Percentiles rank a stretch among this genome's conserved stretches.
Conservation (phyloP, 495 filamentous ascomycete genomes). For the Hyaloscypha bicolor region DNA sequence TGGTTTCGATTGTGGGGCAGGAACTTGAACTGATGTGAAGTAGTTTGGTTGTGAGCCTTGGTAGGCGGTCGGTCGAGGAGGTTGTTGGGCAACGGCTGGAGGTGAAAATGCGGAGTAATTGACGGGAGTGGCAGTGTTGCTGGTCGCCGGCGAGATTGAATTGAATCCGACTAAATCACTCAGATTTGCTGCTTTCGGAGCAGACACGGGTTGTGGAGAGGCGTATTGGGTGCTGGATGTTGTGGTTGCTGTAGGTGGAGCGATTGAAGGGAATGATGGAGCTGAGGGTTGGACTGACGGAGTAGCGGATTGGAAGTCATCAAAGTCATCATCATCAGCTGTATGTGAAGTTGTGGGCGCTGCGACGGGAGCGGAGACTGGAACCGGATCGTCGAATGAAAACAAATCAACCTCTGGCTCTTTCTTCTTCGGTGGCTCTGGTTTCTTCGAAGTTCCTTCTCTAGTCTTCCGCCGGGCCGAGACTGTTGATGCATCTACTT, state of each 20-base stretch:
- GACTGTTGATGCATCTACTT: conserved; percentile 43
- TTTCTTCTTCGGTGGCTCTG: conserved; percentile 73
- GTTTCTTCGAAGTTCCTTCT: conserved; percentile 47
- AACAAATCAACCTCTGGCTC: conserved; percentile 88
- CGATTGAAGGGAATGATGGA: conserved; percentile 44
- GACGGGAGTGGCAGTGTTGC: conserved; percentile 54
- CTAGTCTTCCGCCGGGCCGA: conserved; percentile 37
- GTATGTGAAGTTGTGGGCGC: conserved; percentile 52
- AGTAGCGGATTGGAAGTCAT: conserved; percentile 95
- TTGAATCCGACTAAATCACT: conserved; percentile 78
- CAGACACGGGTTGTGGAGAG: conserved; percentile 81
- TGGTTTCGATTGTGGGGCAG: conserved; percentile 33
- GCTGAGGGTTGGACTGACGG: conserved; percentile 50
- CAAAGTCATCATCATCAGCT: conserved; percentile 91
- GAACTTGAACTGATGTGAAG: conserved; percentile 77
- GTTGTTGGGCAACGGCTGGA: conserved; percentile 48
- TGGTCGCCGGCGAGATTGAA: conserved; percentile 73
- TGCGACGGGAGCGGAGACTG: conserved; percentile 46
- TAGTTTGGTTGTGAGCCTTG: conserved; percentile 88
- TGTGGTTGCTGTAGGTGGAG: conserved; percentile 59
- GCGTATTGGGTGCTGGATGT: conserved; percentile 72
- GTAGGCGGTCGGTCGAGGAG: conserved; percentile 63
- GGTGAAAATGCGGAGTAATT: conserved; percentile 57
- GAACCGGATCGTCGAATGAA: conserved; percentile 74
- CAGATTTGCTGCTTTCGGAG: conserved; percentile 75